Evolutionary conservation across 2,329 filamentous ascomycete genomes (phyloP), one percentile per base, ranked within the genome.

Genomic region (Epicoccum sorghinum): DNA sequence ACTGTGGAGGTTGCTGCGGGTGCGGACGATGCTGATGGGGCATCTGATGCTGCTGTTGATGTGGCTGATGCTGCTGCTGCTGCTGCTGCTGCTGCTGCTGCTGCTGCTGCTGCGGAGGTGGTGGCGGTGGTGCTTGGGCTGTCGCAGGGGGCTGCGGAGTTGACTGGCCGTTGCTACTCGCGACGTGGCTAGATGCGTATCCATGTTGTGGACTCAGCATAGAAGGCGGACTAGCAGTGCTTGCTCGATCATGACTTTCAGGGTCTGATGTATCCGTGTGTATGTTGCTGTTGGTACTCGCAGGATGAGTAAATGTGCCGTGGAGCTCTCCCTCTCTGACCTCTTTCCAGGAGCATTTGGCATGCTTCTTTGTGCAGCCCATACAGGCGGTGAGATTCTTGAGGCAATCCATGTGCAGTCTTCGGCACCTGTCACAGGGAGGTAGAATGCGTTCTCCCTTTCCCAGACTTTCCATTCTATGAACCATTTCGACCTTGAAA

Each of bases 361-460:
- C 90, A 70, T 96, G 91, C 71, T 96, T 96, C 72, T 90, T 93
- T 0, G 91, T 96, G 73, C 91, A 96, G 22, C 90, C 91, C 73
- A 89, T 86, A 68, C 92, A 96, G 7, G 91, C 90, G 0, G 91
- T 96, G 35, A 95, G 79, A 59, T 96, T 90, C 75, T 96, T 96
- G 42, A 93, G 79, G 58, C 91, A 96, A 53, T 91, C 86, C 77
- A 92, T 90, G 60, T 89, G 87, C 13, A 96, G 79, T 27, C 91
- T 83, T 39, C 91, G 83, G 70, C 91, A 96, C 33, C 91, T 82
- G 70, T 96, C 92, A 69, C 91, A 96, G 0, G 91, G 90, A 8
- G 91, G 92, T n/a, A 85, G 75, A 43, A 96, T 89, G 5, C 84
- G 79, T 49, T 91, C 89, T 3, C 90, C 90, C 42, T 89, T 87